A percentile compares a stretch with the other conserved stretches of the same genome.
phyloP scores from a whole-genome alignment of 257 asterid species.

The Solanum etuberosum region DNA sequence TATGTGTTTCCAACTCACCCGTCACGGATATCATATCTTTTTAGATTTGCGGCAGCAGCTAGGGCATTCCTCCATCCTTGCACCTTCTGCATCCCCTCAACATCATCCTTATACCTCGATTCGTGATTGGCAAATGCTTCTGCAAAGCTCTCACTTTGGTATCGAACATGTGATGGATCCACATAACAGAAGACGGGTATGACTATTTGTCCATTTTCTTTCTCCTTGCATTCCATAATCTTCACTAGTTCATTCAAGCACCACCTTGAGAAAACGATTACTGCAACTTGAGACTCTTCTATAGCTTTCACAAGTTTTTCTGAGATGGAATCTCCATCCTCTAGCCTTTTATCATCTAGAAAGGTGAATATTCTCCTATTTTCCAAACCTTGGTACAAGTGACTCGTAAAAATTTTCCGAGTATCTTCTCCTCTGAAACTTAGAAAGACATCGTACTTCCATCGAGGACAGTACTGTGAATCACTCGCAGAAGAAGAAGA shows the following conservation, averaged over 20 bases:
- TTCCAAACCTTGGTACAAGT: not conserved
- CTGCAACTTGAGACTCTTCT: not conserved
- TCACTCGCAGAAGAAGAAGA: not conserved
- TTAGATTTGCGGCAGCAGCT: not conserved
- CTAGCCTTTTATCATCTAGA: not conserved
- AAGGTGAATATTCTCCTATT: not conserved
- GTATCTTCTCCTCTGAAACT: not conserved
- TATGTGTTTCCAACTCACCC: not conserved
- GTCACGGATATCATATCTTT: not conserved
- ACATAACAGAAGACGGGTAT: not conserved
- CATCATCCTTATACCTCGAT: not conserved
- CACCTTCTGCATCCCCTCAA: not conserved
- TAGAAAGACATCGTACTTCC: not conserved
- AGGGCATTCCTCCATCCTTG: not conserved
- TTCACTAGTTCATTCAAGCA: not conserved
- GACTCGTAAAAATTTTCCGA: fast-evolving
- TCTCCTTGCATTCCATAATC: not conserved
- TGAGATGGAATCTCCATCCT: not conserved
- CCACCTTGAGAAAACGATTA: not conserved
- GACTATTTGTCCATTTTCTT: not conserved
- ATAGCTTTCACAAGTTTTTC: not conserved
- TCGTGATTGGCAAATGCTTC: not conserved
- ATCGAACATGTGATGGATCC: not conserved
- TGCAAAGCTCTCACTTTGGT: not conserved
- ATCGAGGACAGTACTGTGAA: not conserved